Evolutionary conservation across 306 rosid genomes (phyloP).

Genomic region (Hippophae rhamnoides): DNA sequence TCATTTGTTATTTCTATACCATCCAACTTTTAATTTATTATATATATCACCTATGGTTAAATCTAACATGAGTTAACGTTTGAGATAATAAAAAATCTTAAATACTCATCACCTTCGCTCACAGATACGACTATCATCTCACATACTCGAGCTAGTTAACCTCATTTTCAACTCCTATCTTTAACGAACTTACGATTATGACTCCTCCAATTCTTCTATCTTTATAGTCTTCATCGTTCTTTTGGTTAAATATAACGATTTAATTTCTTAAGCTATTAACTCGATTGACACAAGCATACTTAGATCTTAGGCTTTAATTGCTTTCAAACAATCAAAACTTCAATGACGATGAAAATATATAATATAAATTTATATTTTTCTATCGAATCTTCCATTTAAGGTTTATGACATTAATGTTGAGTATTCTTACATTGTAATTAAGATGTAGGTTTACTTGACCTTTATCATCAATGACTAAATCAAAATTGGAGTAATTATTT

Average conservation of each 20-base stretch:
- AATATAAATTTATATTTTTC: constrained; percentile 13
- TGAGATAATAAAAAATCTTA: no score
- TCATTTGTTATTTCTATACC: no score
- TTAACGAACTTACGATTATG: constrained; percentile 36
- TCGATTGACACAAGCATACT: constrained; percentile 20
- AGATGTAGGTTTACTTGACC: neutral
- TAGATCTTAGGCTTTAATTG: constrained; percentile 25
- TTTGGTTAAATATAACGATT: constrained; percentile 21
- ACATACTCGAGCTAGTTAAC: no score
- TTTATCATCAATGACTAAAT: no score
- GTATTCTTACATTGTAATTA: constrained; percentile 8
- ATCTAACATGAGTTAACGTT: no score
- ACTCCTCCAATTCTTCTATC: constrained; percentile 41
- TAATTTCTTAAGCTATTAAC: constrained; percentile 30
- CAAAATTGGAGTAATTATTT: no score
- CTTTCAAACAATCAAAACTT: constrained; percentile 11
- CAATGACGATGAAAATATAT: constrained; percentile 6
- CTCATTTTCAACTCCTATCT: constrained; percentile 35
- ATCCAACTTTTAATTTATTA: no score
- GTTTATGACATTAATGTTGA: constrained; percentile 22
- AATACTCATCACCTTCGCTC: no score
- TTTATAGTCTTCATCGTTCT: constrained; percentile 45
- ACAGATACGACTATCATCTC: no score
- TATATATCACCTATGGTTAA: no score
- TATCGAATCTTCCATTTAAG: constrained; percentile 16